A percentile compares a stretch with the other conserved stretches of the same genome.
Evolutionary conservation across 768 basidiomycete genomes (phyloP).

Genomic region (Lepiota venenata): DNA sequence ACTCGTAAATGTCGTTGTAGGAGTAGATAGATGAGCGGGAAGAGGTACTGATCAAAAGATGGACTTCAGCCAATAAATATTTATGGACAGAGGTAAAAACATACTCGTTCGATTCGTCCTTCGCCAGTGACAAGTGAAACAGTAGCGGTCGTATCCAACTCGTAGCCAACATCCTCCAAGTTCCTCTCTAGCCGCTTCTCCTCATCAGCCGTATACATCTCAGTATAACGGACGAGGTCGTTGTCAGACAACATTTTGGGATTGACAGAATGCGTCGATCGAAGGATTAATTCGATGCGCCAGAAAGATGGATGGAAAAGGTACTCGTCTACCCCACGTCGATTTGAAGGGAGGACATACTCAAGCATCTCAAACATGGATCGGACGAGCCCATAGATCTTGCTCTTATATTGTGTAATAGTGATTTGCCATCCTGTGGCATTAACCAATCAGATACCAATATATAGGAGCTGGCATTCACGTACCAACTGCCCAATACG

Average conservation of each 20-base stretch:
- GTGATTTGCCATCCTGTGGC: conserved; percentile 30
- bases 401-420: conserved; percentile 29
- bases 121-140: conserved; percentile 30
- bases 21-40: conserved; percentile 30
- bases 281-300: conserved; percentile 29
- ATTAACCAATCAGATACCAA: not conserved
- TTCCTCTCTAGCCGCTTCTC: conserved; percentile 27
- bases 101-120: conserved; percentile 32
- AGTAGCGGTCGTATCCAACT: conserved; percentile 29
- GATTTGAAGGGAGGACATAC: conserved; percentile 27
- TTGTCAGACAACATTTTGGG: conserved; percentile 22
- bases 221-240: conserved; percentile 25
- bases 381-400: conserved; percentile 28
- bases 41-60: conserved; percentile 25
- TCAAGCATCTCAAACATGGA: conserved; percentile 26
- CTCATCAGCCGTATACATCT: conserved; percentile 23
- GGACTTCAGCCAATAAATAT: not conserved
- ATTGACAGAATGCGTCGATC: conserved; percentile 26
- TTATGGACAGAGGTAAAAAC: not conserved
- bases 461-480: not conserved
- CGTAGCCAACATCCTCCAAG: conserved; percentile 25
- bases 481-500: conserved; percentile 34
- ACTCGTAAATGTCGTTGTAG: conserved; percentile 28
- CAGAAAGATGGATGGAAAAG: conserved; percentile 30
- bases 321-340: conserved; percentile 29